Evolutionary conservation across 2,329 filamentous ascomycete species (phyloP), one percentile per base, ranked within the genome.

Genomic region (Fusarium sp.): DNA sequence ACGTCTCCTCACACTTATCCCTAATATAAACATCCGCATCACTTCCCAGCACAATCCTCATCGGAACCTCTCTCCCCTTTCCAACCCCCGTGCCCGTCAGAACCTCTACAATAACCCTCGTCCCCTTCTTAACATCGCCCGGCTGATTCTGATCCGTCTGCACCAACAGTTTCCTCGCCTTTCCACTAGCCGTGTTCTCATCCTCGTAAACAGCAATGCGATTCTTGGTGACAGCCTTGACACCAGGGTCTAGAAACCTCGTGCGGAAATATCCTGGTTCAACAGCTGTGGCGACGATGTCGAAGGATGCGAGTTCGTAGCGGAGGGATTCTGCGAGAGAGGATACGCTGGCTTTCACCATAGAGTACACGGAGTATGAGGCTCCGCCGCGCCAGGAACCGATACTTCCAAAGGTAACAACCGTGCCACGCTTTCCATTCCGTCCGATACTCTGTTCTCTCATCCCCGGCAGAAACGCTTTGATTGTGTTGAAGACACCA

Each of bases 201-300:
- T 75, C 75, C 3, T 72, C 68, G 48, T 79, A 80, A 0, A 69
- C 76, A 8, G 78, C 77, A 4, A 78, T 67, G 1, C 79, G 74
- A 15, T 77, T 73, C 45, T 74, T 59, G 0, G 74, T 71, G 1
- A 65, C 54, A 0, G 68, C 74, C 42, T 65, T 72, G 2, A 72
- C 75, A 1, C 76, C 78, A 0, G 74, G 62, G 52, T 81, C 79
- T 10, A 87, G 77, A 48, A 88, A 83, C 0, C 72, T 75, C 0
- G 84, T 87, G 4, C 85, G 81, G 70, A 87, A 87, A 58, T 84
- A 83, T 0, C 85, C 85, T 0, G 85, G 84, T 60, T 86, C 84
- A 4, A 87, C 74, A 2, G 79, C 71, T 0, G 77, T 66, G 3
- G 81, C 79, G 2, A 75, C 66, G 37, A 87, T 79, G 6, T 80